A percentile compares a stretch with the other conserved stretches of the same genome.
Evolutionary conservation across 257 asterid species (phyloP).

Genomic region (Forsythia suspensa): DNA sequence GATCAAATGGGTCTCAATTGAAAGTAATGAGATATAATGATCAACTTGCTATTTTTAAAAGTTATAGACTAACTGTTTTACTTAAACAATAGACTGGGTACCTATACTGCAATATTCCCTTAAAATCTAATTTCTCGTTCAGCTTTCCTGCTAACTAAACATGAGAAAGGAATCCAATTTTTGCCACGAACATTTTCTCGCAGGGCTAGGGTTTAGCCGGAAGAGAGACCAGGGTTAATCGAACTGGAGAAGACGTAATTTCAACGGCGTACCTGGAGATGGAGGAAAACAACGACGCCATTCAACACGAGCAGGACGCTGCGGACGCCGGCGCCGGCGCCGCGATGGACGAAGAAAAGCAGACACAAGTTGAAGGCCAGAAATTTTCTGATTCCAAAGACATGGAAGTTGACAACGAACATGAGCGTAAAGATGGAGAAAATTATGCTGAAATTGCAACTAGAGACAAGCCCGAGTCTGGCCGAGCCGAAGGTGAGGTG

Average conservation of each 20-base stretch:
- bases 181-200: background rate
- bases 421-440: conserved; percentile 15
- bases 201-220: conserved; percentile 26
- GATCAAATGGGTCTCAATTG: too few relatives aligned
- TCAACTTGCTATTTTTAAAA: too few relatives aligned
- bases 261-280: conserved; percentile 1
- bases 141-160: background rate
- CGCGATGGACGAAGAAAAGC: conserved; percentile 19
- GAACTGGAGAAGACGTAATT: conserved; percentile 5
- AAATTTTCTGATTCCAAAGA: conserved; percentile 11
- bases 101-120: background rate
- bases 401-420: conserved; percentile 25
- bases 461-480: background rate
- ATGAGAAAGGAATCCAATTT: background rate
- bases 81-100: background rate
- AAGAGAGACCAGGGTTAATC: conserved; percentile 10
- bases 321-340: conserved; percentile 1
- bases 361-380: conserved; percentile 6
- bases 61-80: too few relatives aligned
- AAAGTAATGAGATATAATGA: too few relatives aligned
- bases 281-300: conserved; percentile 32
- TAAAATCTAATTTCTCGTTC: background rate
- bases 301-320: conserved; percentile 13
- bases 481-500: conserved; percentile 9
- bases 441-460: conserved; percentile 15